phyloP scores from a whole-genome alignment of 495 filamentous ascomycete genomes.

The Daldinia bambusicola region DNA sequence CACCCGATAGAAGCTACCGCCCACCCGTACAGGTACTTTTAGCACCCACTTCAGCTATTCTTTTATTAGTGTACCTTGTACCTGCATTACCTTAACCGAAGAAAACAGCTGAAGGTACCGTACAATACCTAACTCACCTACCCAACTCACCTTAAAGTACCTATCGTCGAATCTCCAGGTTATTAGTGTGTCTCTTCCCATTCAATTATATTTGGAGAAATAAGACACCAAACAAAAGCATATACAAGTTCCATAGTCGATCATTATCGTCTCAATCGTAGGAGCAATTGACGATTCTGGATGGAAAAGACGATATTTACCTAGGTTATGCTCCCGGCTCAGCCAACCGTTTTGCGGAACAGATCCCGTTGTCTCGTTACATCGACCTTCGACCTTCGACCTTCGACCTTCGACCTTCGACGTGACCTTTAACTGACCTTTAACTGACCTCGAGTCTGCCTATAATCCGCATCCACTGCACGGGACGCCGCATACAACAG shows the following conservation, averaged over 20 bases:
- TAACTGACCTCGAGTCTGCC: background rate
- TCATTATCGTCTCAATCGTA: constrained; percentile 25
- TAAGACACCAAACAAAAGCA: constrained; percentile 21
- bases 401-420: background rate
- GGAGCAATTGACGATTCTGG: background rate
- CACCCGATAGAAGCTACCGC: constrained; percentile 10
- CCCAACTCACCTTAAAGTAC: background rate
- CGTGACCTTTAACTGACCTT: constrained; percentile 4
- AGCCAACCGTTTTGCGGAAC: constrained; percentile 23
- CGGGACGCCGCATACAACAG: constrained; percentile 31
- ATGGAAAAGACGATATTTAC: constrained; percentile 10
- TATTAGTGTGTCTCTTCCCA: constrained; percentile 10
- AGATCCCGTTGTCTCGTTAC: constrained; percentile 10
- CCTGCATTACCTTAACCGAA: constrained; percentile 4
- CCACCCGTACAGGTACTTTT: constrained; percentile 13
- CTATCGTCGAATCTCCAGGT: constrained; percentile 3
- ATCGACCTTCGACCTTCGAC: background rate
- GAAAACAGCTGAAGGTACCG: background rate
- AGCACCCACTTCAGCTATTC: constrained; percentile 12
- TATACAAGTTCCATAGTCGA: constrained; percentile 9
- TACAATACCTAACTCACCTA: background rate
- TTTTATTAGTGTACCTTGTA: background rate
- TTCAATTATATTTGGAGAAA: constrained; percentile 7
- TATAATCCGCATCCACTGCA: background rate
- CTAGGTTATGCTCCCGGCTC: background rate